phyloP scores from a whole-genome alignment of 495 filamentous ascomycete genomes.

The Lasiosphaeria hispida region DNA sequence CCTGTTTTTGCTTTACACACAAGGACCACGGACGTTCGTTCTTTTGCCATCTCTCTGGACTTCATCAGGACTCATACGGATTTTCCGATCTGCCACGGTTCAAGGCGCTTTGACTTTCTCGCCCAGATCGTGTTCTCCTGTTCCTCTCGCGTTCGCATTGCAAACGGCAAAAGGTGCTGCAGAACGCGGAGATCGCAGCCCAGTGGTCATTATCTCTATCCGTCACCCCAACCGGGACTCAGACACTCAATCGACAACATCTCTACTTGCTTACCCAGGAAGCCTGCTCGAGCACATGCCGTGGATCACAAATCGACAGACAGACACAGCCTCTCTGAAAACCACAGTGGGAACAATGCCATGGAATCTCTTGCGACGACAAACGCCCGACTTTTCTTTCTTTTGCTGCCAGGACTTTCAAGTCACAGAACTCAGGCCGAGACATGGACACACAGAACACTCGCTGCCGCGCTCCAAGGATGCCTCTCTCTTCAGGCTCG shows the following conservation, averaged over 20 bases:
- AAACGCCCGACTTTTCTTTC: slow-evolving; percentile 1
- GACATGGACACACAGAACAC: slow-evolving; percentile 12
- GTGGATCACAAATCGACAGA: neutral
- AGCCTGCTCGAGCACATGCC: neutral
- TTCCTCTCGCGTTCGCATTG: slow-evolving; percentile 14
- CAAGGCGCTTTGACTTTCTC: slow-evolving; percentile 11
- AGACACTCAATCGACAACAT: neutral
- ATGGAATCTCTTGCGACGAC: slow-evolving; percentile 5
- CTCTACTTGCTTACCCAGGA: neutral
- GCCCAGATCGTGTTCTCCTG: slow-evolving; percentile 10
- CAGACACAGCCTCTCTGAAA: too few species aligned
- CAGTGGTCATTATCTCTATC: slow-evolving; percentile 19
- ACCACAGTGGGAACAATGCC: neutral
- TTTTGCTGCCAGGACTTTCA: neutral
- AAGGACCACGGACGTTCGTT: slow-evolving; percentile 4
- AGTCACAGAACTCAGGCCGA: slow-evolving; percentile 7
- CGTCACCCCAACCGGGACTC: slow-evolving; percentile 7
- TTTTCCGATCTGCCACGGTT: slow-evolving; percentile 1
- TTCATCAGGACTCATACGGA: neutral
- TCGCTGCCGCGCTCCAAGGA: neutral
- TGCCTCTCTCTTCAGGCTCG: neutral
- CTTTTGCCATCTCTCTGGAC: slow-evolving; percentile 6
- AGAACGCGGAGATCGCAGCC: slow-evolving; percentile 18
- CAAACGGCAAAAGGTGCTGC: slow-evolving; percentile 1
- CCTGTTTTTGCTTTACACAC: slow-evolving; percentile 6